Evolutionary conservation across 1,284 basidiomycete species (phyloP), one percentile per base, ranked within the genome.

Genomic region (Mycosarcoma mackinlayi): DNA sequence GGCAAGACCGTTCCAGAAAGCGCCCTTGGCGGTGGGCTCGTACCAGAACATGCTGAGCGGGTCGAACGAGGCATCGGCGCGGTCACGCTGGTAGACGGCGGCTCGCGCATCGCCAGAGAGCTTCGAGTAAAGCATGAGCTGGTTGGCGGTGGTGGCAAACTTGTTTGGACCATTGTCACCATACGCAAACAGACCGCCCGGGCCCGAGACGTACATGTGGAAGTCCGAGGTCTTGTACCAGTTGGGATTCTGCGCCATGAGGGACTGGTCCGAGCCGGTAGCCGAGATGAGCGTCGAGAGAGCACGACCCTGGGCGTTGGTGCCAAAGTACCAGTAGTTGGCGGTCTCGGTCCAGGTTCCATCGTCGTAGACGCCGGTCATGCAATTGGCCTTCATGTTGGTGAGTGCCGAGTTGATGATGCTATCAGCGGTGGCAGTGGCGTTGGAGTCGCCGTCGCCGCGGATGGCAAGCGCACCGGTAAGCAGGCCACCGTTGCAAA

Each of bases 11-110:
- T 94, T 89, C 94, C 93, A 98, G 87, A 91, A 98, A 45, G 92
- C 92, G 57, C 95, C 95, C 18, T 86, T 84, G 46, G 89, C 87
- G 5, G 88, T 86, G 11, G 93, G 89, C 82, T 97, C 87, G 84
- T 98, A 98, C 93, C 93, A 98, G 86, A 98, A 95, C 92, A 98
- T 94, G 79, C 89, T 89, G 88, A 90, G 93, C 0, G 95, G 95
- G 71, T 98, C 95, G 9, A 69, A 70, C 1, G 93, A 90, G 78
- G 98, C 94, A 31, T 78, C 77, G 52, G 85, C 85, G 76, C 91
- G 92, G 82, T 98, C 95, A 63, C 95, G 92, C 84, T 98, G 95
- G 88, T 90, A 94, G 50, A 98, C 87, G 14, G 89, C 86, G 83
- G 90, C 95, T 73, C 86, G 84, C 11, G 95, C 92, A 60, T 83